Conservation (phyloP, 1,284 basidiomycete species). For the Leccinum subrobustum region DNA sequence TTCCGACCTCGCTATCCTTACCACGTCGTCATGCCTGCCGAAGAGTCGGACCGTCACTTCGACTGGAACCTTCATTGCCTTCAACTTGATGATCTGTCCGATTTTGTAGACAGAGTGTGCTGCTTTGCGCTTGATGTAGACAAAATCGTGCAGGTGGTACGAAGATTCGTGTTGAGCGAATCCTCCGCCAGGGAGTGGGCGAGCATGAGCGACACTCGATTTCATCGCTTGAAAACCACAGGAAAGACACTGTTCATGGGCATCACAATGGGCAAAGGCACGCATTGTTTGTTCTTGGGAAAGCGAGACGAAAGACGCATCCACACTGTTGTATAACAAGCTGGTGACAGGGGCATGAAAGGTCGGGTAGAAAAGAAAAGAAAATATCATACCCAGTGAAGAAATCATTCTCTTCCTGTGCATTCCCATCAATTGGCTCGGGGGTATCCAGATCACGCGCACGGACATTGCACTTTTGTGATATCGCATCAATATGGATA, state of each 20-base stretch:
- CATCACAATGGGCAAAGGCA: slow-evolving; percentile 34
- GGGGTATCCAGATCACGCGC: slow-evolving; percentile 40
- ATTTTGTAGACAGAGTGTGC: slow-evolving; percentile 42
- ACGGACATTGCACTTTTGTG: slow-evolving; percentile 51
- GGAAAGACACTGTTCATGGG: slow-evolving; percentile 43
- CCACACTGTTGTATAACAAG: slow-evolving; percentile 45
- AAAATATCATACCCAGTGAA: slow-evolving; percentile 45
- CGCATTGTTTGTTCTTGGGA: slow-evolving; percentile 34
- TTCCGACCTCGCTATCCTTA: slow-evolving; percentile 18
- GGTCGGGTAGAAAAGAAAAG: not conserved
- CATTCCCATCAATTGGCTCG: slow-evolving; percentile 43
- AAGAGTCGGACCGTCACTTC: slow-evolving; percentile 41
- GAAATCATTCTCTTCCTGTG: slow-evolving; percentile 46
- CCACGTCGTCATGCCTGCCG: slow-evolving; percentile 43
- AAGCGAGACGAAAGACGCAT: slow-evolving; percentile 44
- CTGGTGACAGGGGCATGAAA: slow-evolving; percentile 27
- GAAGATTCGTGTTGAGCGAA: slow-evolving; percentile 38
- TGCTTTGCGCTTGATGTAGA: slow-evolving; percentile 45
- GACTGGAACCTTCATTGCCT: slow-evolving; percentile 22
- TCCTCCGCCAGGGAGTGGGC: slow-evolving; percentile 31
- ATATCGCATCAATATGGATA: slow-evolving; percentile 49
- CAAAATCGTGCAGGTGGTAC: slow-evolving; percentile 59
- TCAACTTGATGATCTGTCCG: slow-evolving; percentile 51
- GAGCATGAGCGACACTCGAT: slow-evolving; percentile 23
- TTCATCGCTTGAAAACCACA: slow-evolving; percentile 40